Conservation (phyloP, 306 rosid genomes). For the Rubus parviflorus region DNA sequence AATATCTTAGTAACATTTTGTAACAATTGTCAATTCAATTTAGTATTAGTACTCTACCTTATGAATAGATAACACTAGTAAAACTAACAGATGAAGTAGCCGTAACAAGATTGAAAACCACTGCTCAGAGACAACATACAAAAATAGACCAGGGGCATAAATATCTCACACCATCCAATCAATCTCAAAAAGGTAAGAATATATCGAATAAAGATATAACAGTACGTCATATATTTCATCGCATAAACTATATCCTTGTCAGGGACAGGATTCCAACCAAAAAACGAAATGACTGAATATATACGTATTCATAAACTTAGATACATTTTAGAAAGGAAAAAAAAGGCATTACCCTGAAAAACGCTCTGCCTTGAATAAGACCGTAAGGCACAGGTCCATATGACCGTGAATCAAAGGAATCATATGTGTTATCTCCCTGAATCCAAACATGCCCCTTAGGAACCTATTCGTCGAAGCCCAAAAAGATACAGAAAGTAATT, state of each 20-base stretch:
- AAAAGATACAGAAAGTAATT: conserved; percentile 11
- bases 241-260: not conserved
- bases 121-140: not conserved
- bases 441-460: conserved; percentile 97
- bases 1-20: not conserved
- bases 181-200: not conserved
- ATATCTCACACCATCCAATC: not conserved
- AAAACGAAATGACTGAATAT: not conserved
- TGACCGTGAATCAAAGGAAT: conserved; percentile 72
- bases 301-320: not conserved
- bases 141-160: not conserved
- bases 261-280: not conserved
- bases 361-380: conserved; percentile 74
- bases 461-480: conserved; percentile 47
- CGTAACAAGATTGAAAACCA: not conserved
- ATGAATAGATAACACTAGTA: not conserved
- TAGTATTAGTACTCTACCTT: not conserved
- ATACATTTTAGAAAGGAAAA: not conserved
- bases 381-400: conserved; percentile 86
- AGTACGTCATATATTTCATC: not conserved
- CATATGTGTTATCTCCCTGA: conserved; percentile 84
- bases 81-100: no score
- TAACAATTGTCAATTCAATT: not conserved
- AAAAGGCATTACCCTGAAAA: conserved; percentile 61
- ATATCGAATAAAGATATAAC: not conserved